Conservation (phyloP, 495 filamentous ascomycete genomes). For the Penicillium angulare region DNA sequence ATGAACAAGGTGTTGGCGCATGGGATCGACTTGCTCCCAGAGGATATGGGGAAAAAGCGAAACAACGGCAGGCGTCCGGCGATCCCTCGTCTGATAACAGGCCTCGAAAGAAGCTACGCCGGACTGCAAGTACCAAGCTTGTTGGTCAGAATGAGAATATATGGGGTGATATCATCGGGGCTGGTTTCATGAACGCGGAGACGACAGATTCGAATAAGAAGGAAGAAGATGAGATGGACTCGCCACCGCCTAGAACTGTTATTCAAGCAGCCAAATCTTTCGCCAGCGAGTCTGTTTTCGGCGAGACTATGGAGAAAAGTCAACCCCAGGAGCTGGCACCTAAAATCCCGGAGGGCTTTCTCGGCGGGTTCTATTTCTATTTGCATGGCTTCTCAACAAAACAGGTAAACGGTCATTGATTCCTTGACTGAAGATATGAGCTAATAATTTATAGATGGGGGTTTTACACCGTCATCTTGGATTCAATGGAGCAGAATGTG, state of each 20-base stretch:
- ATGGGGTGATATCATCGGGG: slow-evolving; percentile 83
- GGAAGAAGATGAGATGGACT: slow-evolving; percentile 30
- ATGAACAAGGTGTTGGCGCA: slow-evolving; percentile 74
- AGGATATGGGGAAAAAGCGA: slow-evolving; percentile 27
- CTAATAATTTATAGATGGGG: slow-evolving; percentile 31
- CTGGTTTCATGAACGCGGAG: slow-evolving; percentile 34
- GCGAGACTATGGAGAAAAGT: slow-evolving; percentile 21
- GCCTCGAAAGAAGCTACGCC: slow-evolving; percentile 64
- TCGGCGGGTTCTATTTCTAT: slow-evolving; percentile 53
- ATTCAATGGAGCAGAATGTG: slow-evolving; percentile 52
- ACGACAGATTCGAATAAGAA: slow-evolving; percentile 25
- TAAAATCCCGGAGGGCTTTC: slow-evolving; percentile 29
- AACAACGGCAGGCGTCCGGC: neutral
- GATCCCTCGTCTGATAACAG: slow-evolving; percentile 33
- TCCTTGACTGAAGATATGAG: neutral
- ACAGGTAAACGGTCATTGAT: slow-evolving; percentile 36
- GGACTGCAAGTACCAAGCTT: slow-evolving; percentile 76
- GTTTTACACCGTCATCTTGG: slow-evolving; percentile 51
- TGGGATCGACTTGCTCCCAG: slow-evolving; percentile 57
- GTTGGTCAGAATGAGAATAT: slow-evolving; percentile 75
- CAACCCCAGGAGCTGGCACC: slow-evolving; percentile 11
- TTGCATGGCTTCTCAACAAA: slow-evolving; percentile 63
- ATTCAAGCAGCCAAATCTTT: slow-evolving; percentile 43
- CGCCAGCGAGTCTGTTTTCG: slow-evolving; percentile 38
- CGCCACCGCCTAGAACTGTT: slow-evolving; percentile 14